Conservation (phyloP, 2,329 filamentous ascomycete genomes). For the Verticillium dahliae region DNA sequence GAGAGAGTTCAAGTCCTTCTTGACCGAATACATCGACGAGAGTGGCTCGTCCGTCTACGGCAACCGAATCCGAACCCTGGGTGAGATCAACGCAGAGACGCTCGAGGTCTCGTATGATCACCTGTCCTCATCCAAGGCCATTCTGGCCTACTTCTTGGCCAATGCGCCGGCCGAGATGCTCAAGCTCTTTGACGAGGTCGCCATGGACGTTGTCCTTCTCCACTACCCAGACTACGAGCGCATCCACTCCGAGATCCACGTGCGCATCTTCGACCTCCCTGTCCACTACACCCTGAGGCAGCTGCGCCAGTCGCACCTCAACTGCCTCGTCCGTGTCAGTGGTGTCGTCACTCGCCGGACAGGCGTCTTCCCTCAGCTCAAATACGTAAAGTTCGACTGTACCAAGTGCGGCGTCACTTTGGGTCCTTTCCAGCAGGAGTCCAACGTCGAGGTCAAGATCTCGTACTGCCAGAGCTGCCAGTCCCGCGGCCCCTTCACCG, state of each 20-base stretch:
- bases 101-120: constrained; percentile 96
- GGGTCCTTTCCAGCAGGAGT: constrained; percentile 95
- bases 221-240: constrained; percentile 97
- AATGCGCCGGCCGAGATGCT: constrained; percentile 94
- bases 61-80: constrained; percentile 87
- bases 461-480: constrained; percentile 96
- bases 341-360: constrained; percentile 92
- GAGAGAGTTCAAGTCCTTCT: constrained; percentile 93
- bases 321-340: constrained; percentile 88
- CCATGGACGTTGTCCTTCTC: constrained; percentile 91
- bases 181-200: constrained; percentile 92
- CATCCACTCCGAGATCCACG: constrained; percentile 96
- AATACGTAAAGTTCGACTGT: constrained; percentile 98
- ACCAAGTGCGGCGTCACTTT: constrained; percentile 86
- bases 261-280: constrained; percentile 90
- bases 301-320: constrained; percentile 89
- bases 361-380: constrained; percentile 94
- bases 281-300: constrained; percentile 94
- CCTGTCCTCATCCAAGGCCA: constrained; percentile 82
- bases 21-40: constrained; percentile 92
- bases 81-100: constrained; percentile 93
- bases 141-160: constrained; percentile 89
- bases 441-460: constrained; percentile 92
- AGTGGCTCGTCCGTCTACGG: constrained; percentile 90
- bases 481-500: constrained; percentile 85